Conservation (phyloP, 2,329 filamentous ascomycete species). For the Teratosphaeriaceae sp. region DNA sequence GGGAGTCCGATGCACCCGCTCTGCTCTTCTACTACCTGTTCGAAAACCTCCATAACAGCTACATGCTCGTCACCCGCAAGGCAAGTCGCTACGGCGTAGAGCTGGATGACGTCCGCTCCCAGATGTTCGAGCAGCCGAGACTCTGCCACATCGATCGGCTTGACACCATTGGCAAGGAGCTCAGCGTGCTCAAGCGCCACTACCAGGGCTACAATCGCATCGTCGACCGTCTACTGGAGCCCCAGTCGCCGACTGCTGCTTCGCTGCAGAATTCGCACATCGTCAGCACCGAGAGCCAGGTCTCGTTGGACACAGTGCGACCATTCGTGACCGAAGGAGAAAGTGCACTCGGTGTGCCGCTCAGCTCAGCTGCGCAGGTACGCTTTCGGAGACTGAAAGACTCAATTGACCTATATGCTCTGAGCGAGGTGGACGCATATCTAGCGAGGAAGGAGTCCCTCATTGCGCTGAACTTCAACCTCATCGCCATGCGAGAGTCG, state of each 20-base stretch:
- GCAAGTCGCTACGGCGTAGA: slow-evolving; percentile 42
- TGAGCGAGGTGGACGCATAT: slow-evolving; percentile 56
- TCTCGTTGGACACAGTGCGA: slow-evolving; percentile 19
- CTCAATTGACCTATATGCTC: slow-evolving; percentile 53
- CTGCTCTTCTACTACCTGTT: slow-evolving; percentile 61
- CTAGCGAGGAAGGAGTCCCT: slow-evolving; percentile 64
- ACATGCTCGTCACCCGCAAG: slow-evolving; percentile 46
- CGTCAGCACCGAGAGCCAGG: slow-evolving; percentile 16
- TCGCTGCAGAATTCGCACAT: slow-evolving; percentile 40
- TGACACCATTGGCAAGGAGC: slow-evolving; percentile 54
- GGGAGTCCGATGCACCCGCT: slow-evolving; percentile 49
- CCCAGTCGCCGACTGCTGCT: slow-evolving; percentile 36
- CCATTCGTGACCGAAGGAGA: slow-evolving; percentile 23
- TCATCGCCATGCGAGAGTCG: slow-evolving; percentile 69
- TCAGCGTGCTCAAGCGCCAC: slow-evolving; percentile 54
- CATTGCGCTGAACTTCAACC: slow-evolving; percentile 70
- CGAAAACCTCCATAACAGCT: slow-evolving; percentile 58
- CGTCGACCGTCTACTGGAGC: slow-evolving; percentile 51
- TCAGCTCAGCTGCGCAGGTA: slow-evolving; percentile 46
- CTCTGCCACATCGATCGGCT: slow-evolving; percentile 45
- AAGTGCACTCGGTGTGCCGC: slow-evolving; percentile 37
- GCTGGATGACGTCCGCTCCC: slow-evolving; percentile 39
- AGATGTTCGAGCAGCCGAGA: slow-evolving; percentile 48
- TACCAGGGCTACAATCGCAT: slow-evolving; percentile 56
- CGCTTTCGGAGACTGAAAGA: slow-evolving; percentile 56